Conservation (phyloP, 73 alveolate species). For the Halteria grandinella region DNA sequence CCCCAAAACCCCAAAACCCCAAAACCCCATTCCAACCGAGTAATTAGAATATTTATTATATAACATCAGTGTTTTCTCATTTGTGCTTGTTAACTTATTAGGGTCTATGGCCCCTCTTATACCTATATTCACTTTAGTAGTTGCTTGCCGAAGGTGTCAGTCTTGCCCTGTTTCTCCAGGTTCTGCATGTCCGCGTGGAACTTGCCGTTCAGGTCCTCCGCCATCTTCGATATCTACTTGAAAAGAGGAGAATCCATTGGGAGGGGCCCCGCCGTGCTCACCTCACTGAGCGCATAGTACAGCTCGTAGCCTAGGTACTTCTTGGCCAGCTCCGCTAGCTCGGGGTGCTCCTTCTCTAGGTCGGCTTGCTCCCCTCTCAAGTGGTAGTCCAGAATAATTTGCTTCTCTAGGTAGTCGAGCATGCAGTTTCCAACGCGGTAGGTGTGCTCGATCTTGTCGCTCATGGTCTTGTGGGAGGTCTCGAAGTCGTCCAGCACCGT, state of each 20-base stretch:
- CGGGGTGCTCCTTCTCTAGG: conserved; percentile 46
- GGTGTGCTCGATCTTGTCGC: conserved; percentile 51
- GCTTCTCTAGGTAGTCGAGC: conserved; percentile 47
- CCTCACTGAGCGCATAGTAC: conserved; percentile 9
- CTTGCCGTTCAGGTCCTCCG: not conserved
- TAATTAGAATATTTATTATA: too few species aligned
- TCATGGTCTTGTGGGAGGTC: conserved; percentile 16
- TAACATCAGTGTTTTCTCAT: too few species aligned
- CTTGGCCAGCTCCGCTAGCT: conserved; percentile 52
- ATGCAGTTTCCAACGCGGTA: conserved; percentile 36
- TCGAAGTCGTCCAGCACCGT: conserved; percentile 44
- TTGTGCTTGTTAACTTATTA: too few species aligned
- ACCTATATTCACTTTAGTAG: too few species aligned
- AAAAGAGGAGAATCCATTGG: not conserved
- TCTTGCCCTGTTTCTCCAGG: too few species aligned
- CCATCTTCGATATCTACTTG: not conserved
- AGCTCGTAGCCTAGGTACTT: conserved; percentile 46
- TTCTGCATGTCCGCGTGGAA: not conserved
- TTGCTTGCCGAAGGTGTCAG: too few species aligned
- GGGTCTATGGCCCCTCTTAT: too few species aligned
- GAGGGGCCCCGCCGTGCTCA: not conserved
- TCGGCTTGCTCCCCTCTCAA: conserved; percentile 31
- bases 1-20: too few species aligned
- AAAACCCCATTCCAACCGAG: too few species aligned
- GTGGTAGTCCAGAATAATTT: conserved; percentile 43